phyloP scores from a whole-genome alignment of 257 asterid species.

The Solanum rostratum region DNA sequence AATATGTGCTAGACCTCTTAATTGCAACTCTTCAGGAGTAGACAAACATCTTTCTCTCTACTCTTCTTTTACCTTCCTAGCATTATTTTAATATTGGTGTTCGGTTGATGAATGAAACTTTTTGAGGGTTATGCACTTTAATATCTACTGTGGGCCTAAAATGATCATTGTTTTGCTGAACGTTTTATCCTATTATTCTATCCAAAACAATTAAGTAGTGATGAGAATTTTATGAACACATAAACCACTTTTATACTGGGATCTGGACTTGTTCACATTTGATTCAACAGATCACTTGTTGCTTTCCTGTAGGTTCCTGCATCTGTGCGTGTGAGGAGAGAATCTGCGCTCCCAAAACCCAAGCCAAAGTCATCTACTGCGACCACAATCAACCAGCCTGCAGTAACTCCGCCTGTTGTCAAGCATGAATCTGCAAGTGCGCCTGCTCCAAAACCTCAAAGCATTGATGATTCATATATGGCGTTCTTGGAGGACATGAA shows the following conservation, averaged over 20 bases:
- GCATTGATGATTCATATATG: constrained; percentile 78
- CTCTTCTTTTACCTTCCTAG: not conserved
- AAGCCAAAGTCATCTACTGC: constrained; percentile 23
- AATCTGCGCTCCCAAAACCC: constrained; percentile 50
- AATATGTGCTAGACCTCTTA: not conserved
- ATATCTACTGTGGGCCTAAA: not conserved
- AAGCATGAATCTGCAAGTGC: constrained; percentile 34
- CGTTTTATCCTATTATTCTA: not conserved
- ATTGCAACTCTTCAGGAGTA: not conserved
- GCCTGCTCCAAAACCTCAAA: constrained; percentile 47
- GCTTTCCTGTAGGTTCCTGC: constrained; percentile 65
- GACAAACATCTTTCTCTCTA: not conserved
- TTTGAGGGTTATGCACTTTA: not conserved
- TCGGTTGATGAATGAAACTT: not conserved
- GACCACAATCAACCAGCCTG: constrained; percentile 30
- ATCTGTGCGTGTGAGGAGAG: constrained; percentile 86
- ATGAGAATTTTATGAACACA: not conserved
- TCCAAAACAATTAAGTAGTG: not conserved
- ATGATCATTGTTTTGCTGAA: not conserved
- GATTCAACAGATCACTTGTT: not conserved
- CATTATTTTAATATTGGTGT: not conserved
- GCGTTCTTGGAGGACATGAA: constrained; percentile 96
- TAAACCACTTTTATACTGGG: not conserved
- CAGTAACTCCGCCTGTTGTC: constrained; percentile 21
- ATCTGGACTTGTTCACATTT: not conserved